A percentile compares a stretch with the other conserved stretches of the same genome.
Evolutionary conservation across 1,139 yeast species (phyloP).

Genomic region (Saccharomycopsis crataegensis): DNA sequence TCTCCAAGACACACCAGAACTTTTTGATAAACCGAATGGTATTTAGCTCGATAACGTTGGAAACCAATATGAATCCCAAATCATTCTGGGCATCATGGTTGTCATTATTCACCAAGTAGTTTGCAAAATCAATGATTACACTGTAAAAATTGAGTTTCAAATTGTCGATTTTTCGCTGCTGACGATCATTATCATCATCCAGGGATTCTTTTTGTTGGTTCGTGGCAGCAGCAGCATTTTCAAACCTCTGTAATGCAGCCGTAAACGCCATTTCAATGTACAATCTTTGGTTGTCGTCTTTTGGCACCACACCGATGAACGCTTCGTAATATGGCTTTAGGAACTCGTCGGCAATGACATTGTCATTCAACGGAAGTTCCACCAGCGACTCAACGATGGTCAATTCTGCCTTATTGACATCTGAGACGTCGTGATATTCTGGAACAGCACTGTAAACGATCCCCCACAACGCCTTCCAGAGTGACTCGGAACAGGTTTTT

Average conservation of each 20-base stretch:
- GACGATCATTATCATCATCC: background rate
- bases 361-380: no score
- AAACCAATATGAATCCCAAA: constrained; percentile 11
- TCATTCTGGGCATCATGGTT: constrained; percentile 14
- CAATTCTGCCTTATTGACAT: no score
- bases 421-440: no score
- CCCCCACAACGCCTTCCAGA: no score
- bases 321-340: background rate
- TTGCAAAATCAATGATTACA: constrained; percentile 11
- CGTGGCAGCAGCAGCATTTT: background rate
- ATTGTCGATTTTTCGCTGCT: background rate
- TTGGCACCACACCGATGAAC: background rate
- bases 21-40: background rate
- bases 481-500: no score
- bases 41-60: constrained; percentile 3
- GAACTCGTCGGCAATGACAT: background rate
- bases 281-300: background rate
- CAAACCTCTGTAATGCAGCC: background rate
- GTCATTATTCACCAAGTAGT: constrained; percentile 6
- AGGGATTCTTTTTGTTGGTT: background rate
- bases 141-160: constrained; percentile 8
- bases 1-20: constrained; percentile 16
- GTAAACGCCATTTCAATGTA: background rate
- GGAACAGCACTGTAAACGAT: no score
- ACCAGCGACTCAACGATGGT: no score